Evolutionary conservation across 306 rosid species (phyloP).

Genomic region (Sindora glabra): DNA sequence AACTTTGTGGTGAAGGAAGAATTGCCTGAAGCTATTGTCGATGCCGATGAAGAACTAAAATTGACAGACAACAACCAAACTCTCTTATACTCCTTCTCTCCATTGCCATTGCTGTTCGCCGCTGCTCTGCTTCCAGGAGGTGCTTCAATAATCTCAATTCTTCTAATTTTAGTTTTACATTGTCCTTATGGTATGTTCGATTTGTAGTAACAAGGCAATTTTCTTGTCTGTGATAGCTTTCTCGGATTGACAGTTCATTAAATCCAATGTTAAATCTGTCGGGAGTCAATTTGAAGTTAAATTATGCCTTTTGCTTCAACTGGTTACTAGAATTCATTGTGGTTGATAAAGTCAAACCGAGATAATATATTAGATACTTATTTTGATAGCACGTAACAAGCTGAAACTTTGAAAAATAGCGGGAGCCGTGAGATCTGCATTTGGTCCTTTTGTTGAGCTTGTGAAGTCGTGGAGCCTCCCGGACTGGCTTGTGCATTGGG

Average conservation of each 20-base stretch:
- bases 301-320: neutral
- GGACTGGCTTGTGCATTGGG: conserved; percentile 93
- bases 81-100: conserved; percentile 51
- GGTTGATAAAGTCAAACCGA: neutral
- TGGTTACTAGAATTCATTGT: neutral
- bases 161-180: neutral
- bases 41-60: conserved; percentile 6
- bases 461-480: conserved; percentile 63
- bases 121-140: conserved; percentile 85
- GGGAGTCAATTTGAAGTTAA: neutral
- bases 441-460: conserved; percentile 73
- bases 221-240: neutral
- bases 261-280: neutral
- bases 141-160: neutral
- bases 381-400: neutral
- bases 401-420: conserved; percentile 29
- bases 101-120: conserved; percentile 52
- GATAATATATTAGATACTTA: neutral
- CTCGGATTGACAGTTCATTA: neutral
- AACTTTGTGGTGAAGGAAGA: conserved; percentile 9
- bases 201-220: too few species aligned
- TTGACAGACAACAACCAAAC: conserved; percentile 28
- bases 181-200: too few species aligned
- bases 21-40: neutral
- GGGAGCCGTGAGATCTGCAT: conserved; percentile 43